These are phyloP conservation scores for Linum trigynum DNA, from an alignment of 345 rosid species.

Conservation along the genomic window DNA sequence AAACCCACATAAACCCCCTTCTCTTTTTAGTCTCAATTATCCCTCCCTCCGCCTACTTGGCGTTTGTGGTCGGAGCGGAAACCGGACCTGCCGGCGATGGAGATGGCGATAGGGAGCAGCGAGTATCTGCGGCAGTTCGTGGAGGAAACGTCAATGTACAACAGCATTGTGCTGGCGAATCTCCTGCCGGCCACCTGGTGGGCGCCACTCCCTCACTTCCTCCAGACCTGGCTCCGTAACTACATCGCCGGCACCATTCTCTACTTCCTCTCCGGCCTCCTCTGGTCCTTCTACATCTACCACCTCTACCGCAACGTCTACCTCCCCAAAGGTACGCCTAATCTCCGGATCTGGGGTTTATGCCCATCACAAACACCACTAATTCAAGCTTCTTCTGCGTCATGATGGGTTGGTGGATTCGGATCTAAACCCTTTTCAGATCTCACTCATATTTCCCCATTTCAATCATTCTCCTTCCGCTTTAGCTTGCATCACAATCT, in stretches of 20 bases:
- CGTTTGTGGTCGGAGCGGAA: no score
- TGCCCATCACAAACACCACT: not conserved
- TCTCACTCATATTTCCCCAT: no score
- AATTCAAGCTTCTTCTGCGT: not conserved
- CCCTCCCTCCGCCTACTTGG: no score
- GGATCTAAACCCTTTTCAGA: no score
- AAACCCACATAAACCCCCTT: not conserved
- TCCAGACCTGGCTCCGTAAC: slow-evolving; percentile 91
- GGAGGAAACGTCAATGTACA: slow-evolving; percentile 50
- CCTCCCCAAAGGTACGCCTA: slow-evolving; percentile 57
- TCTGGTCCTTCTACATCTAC: slow-evolving; percentile 91
- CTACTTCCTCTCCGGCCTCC: slow-evolving; percentile 68
- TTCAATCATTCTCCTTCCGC: no score
- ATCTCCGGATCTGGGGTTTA: not conserved
- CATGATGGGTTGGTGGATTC: not conserved
- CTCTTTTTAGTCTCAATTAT: not conserved
- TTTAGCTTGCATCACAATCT: no score
- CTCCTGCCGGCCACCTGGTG: slow-evolving; percentile 52
- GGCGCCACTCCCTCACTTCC: slow-evolving; percentile 52
- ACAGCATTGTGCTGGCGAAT: slow-evolving; percentile 52
- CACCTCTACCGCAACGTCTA: slow-evolving; percentile 68
- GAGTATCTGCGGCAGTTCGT: slow-evolving; percentile 13
- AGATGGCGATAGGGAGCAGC: not conserved
- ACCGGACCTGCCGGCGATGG: not conserved
- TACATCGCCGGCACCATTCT: slow-evolving; percentile 61